Conservation (phyloP, 208 protist species). For the Herpetomonas samuelpessoai region DNA sequence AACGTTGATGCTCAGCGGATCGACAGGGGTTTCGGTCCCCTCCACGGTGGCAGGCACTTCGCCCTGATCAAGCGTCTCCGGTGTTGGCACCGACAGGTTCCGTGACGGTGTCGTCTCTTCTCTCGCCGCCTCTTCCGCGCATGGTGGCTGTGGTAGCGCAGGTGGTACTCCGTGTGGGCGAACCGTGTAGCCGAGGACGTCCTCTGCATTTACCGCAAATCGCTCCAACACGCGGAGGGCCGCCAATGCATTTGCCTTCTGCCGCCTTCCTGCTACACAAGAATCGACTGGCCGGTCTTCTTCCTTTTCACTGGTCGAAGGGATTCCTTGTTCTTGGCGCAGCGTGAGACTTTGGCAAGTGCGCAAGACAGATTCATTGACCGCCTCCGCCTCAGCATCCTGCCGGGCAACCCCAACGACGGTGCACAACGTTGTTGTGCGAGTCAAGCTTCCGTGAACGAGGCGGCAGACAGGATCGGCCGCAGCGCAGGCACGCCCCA, state of each 20-base stretch:
- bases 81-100: no score
- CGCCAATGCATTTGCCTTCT: background rate
- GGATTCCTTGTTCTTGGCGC: background rate
- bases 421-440: constrained; percentile 16
- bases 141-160: no score
- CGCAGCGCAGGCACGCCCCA: no score
- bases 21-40: no score
- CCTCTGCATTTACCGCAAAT: background rate
- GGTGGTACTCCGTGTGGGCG: no score
- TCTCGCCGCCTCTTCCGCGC: no score
- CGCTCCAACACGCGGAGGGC: background rate
- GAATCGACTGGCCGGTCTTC: background rate
- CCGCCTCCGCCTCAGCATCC: background rate
- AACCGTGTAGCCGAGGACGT: background rate
- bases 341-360: background rate
- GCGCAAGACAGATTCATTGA: background rate
- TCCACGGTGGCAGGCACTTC: no score
- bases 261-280: background rate
- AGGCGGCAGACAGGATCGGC: background rate
- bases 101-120: no score
- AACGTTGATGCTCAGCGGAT: background rate
- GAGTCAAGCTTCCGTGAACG: constrained; percentile 1
- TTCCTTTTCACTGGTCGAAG: background rate
- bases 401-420: constrained; percentile 10
- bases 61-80: no score